Evolutionary conservation across 805 yeast species (phyloP), one percentile per base, ranked within the genome.

Genomic region (Metschnikowia kofuensis): DNA sequence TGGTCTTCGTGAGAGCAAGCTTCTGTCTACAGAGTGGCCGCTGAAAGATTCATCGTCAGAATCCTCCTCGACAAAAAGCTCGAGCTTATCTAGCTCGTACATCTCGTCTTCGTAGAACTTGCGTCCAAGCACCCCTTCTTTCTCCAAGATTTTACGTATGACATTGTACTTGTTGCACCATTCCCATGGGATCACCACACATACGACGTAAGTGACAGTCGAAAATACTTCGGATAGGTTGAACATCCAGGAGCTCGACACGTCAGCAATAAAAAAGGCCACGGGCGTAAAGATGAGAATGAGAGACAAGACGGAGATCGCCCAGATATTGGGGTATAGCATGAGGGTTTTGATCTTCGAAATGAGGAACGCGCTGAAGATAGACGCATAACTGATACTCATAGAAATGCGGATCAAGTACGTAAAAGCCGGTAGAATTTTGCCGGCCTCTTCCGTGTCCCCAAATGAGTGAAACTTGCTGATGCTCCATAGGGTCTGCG

Each of bases 101-200:
- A 71, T 42, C 47, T 84, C 89, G 48, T 85, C 91, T 53, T 85
- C 92, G 60, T 80, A 85, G 39, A 86, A 79, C 14, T 83, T 82
- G 51, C 95, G 70, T 1, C 96, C 96, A 36, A 89, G 63, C 6
- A 87, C 78, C 7, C 92, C 88, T 50, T 82, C 84, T 38, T 82
- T 80, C 57, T 87, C 91, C 46, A 77, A 76, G 13, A 69, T 69
- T 53, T 80, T 78, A 66, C 82, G 83, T 37, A 84, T 64, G 11
- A 77, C 70, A 44, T 78, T 77, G 47, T 84, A 74, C 53, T 86
- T 74, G 59, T 85, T 87, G 52, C 86, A 77, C 92, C 95, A 89
- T 64, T 87, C 95, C 94, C 95, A 87, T 0, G 87, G 87, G 10
- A 85, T 75, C 7, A 85, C 85, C 30, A 88, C 85, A 34, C 88